These are phyloP conservation scores for Graphilbum fragrans DNA, from an alignment of 2,329 filamentous ascomycete species.

Conservation along the genomic window DNA sequence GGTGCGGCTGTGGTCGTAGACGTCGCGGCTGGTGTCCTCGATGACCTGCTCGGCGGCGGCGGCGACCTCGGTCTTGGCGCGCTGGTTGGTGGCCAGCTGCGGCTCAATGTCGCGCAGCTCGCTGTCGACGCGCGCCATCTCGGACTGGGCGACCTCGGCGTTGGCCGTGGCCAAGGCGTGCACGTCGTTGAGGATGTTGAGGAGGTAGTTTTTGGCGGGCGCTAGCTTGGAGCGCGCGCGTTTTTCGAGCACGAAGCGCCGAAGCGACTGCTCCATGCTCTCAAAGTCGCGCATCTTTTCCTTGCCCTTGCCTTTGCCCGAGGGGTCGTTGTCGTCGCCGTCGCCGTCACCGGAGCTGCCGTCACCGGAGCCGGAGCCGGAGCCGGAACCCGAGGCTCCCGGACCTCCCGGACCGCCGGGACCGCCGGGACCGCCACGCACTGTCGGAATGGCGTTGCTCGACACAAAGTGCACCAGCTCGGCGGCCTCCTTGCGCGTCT, in stretches of 20 bases:
- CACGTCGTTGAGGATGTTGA: conserved; percentile 86
- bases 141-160: conserved; percentile 70
- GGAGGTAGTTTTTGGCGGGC: conserved; percentile 85
- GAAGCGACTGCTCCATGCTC: conserved; percentile 73
- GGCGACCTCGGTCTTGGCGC: conserved; percentile 65
- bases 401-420: conserved; percentile 40
- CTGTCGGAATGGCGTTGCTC: conserved; percentile 83
- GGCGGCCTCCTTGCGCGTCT: conserved; percentile 80
- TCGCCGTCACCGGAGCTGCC: conserved; percentile 42
- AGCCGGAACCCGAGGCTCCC: conserved; percentile 37
- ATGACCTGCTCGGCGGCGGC: conserved; percentile 73
- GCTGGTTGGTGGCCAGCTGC: conserved; percentile 70
- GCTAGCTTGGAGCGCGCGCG: conserved; percentile 89
- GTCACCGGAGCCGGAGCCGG: conserved; percentile 40
- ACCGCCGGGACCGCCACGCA: conserved; percentile 41
- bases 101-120: conserved; percentile 79
- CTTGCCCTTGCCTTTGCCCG: conserved; percentile 75
- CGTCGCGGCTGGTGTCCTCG: conserved; percentile 71
- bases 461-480: conserved; percentile 97
- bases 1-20: conserved; percentile 73
- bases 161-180: conserved; percentile 77
- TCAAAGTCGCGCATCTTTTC: conserved; percentile 87
- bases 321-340: conserved; percentile 47
- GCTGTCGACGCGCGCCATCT: conserved; percentile 69
- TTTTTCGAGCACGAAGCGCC: conserved; percentile 92